Evolutionary conservation across 371 early-diverging fungal genomes (phyloP), one percentile per base, ranked within the genome.

Genomic region (Batrachochytrium dendrobatidis): DNA sequence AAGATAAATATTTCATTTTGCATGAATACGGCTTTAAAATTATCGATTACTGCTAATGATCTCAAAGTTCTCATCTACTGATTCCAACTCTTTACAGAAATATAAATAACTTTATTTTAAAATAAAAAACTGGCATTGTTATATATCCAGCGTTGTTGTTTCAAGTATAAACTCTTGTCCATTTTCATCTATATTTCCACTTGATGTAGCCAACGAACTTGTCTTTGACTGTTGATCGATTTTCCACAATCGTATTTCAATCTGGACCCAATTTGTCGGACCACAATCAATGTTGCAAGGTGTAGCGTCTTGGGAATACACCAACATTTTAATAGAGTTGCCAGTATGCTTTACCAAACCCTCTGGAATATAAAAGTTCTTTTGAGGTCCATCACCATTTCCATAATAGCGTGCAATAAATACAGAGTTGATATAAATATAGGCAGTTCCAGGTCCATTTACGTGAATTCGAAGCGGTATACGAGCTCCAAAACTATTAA

Each of bases 321-420:
- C 58, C 8, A 68, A 33, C 7, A 64, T 54, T 43, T 57, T 34
- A 1, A 68, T 29, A 17, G 7, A 24, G 18, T 29, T 30, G 33
- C 55, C 61, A 1, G 20, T 8, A 10, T 22, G 22, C 55, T 50
- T 20, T 29, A 57, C 24, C 49, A 58, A 48, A n/a, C 60, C 39
- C 17, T 64, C 64, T 0, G 72, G 68, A 0, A 89, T 55, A 60
- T 83, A 84, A 63, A 86, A 89, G 59, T 87, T 85, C 48, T 83
- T 79, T 59, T 89, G 90, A 26, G 85, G 82, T 6, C 83, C 76
- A 52, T 86, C 86, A 0, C 84, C 85, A 60, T 83, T 82, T 12
- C 90, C 90, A 66, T 83, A 83, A 61, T 86, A 89, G 25, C 84
- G 74, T 3, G 79, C 90, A 53, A 88, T 75, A 25, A 85, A 65